Base-by-base conservation (phyloP, 2,329 filamentous ascomycete genomes). In the Hymenotorrendiella dingleyae region DNA sequence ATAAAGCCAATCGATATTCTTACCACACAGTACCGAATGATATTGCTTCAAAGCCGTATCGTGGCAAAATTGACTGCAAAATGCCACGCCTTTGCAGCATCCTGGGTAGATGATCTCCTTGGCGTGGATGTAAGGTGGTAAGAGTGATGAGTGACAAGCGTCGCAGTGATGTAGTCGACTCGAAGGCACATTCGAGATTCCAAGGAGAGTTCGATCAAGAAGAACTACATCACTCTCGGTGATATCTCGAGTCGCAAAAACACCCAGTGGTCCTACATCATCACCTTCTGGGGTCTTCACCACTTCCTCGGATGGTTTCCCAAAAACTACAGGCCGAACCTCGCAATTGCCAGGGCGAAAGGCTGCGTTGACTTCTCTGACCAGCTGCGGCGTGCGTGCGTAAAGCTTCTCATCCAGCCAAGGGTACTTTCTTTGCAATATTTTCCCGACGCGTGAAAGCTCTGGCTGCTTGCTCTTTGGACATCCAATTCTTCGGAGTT, bases 251-350 rank as follows among this genome's bases (percentile, higher is more conserved):
- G 36, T 50, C 1, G 58, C 57, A 16, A 59, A 60, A 1, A 59
- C 34, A 2, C 58, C 58, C 1, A 60, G 40, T 1, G 56, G 51
- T 2, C 58, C 56, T 29, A 54, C 46, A 37, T 60, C 53, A n/a
- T 42, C 21, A 6, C 33, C 17, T 23, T 46, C 44, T 12, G 40
- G 32, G 4, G 21, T 22, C 3, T 17, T 26, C 4, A 26, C 12
- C 19, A 24, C 29, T 10, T 36, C 9, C 6, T 33, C 12, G n/a
- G 23, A 19, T 20, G 16, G 20, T 4, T 2, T 6, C n/a, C 47
- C 53, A 36, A 57, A 57, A 6, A 48, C 17, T 1, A 54, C 47
- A 3, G 43, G 39, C 26, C 36, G 40, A 0, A 58, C 40, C 36
- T 55, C 42, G n/a, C 40, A 47, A 7, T 22, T 45, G 1, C 17